Evolutionary conservation across 1,139 yeast genomes (phyloP), one percentile per base, ranked within the genome.

Genomic region (Sugiyamaella pinicola): DNA sequence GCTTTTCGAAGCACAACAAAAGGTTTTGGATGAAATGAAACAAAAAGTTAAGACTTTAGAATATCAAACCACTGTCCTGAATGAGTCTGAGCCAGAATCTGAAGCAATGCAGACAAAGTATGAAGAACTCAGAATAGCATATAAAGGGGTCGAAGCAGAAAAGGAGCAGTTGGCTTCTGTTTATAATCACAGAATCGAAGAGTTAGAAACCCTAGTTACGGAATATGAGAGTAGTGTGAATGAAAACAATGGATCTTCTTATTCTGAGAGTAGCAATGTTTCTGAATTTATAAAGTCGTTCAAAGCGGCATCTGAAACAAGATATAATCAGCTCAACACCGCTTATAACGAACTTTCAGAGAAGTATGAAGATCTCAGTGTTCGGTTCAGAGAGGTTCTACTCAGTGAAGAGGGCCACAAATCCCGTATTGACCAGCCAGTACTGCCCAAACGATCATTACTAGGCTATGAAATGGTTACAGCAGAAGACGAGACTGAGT

Each of bases 311-410:
- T 48, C 61, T 12, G 64, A 62, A 38, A 54, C 50, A 33, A 56
- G 63, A 17, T 61, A 57, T 50, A 38, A 50, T 6, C 61, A 63
- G 48, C 56, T 66, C 34, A 51, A 57, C 19, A 47, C 48, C 3
- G 64, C 65, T 2, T 58, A 64, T 50, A 57, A 63, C 17, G 65
- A 64, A 9, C 55, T 66, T 10, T 52, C 60, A 1, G 51, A 57
- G 7, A 58, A 62, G 33, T 59, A 59, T 47, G 49, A 49, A 10
- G 55, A 54, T 15, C 54, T 64, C 37, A 56, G 58, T 41, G 53
- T 48, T 7, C 49, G 56, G 33, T 58, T 61, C 47, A 55, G 61
- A 21, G 56, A 43, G 35, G 40, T 44, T n/a, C 47, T 52, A 2
- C 49, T 56, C 4, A 50, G 39, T 21, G 55, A 55, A 8, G 55